These are phyloP conservation scores for Trichoderma oligosporum DNA, from an alignment of 2,329 filamentous ascomycete genomes.

Conservation along the genomic window DNA sequence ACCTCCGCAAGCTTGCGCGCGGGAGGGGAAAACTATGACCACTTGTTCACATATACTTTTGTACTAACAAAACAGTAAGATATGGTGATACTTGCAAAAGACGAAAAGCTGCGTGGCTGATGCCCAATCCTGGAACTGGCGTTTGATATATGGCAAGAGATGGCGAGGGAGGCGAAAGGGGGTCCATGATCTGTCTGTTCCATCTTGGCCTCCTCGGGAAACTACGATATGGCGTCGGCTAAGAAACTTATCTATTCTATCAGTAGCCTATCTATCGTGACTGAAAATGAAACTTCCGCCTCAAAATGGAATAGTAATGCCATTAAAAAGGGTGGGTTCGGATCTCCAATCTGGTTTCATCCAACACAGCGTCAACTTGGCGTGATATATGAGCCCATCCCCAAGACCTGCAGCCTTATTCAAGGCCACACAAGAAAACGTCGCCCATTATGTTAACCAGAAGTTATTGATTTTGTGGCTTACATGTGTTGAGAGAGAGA, in stretches of 20 bases:
- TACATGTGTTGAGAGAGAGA: too few relatives aligned
- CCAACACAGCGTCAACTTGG: too few relatives aligned
- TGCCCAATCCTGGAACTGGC: constrained; percentile 9
- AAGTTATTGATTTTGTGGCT: constrained; percentile 4
- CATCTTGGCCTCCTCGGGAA: not conserved
- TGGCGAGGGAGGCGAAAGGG: not conserved
- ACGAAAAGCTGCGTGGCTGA: not conserved
- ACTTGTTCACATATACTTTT: too few relatives aligned
- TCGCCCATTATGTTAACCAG: not conserved
- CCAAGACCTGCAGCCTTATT: not conserved
- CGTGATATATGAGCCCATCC: not conserved
- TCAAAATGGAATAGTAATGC: too few relatives aligned
- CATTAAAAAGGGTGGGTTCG: too few relatives aligned
- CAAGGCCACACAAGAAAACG: not conserved
- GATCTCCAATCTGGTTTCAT: too few relatives aligned
- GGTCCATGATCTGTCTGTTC: not conserved
- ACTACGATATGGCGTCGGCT: constrained; percentile 12
- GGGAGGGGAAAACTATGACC: too few relatives aligned
- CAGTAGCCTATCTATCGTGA: constrained; percentile 11
- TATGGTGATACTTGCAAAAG: too few relatives aligned
- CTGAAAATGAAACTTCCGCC: constrained; percentile 7
- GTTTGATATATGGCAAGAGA: not conserved
- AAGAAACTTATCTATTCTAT: constrained; percentile 14
- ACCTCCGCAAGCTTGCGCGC: too few relatives aligned
- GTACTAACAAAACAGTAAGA: too few relatives aligned